phyloP scores from a whole-genome alignment of 768 basidiomycete genomes.

The Jaapia argillacea region DNA sequence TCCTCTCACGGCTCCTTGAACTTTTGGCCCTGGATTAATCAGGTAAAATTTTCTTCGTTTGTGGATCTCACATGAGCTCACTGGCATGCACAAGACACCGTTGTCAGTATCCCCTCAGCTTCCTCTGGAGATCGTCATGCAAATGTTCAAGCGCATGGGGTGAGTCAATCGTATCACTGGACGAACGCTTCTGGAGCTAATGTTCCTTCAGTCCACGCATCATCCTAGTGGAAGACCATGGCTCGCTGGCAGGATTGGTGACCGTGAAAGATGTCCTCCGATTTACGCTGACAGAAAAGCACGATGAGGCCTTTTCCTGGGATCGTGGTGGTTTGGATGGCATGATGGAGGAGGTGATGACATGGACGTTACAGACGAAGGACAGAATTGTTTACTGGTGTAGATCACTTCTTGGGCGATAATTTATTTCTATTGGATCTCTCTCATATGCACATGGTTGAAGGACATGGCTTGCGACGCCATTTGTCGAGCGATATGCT shows the following conservation, averaged over 20 bases:
- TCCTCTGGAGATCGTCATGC: constrained; percentile 94
- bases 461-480: no score
- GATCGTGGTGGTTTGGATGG: constrained; percentile 58
- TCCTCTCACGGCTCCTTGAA: constrained; percentile 48
- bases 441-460: no score
- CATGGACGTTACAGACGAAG: constrained; percentile 30
- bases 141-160: constrained; percentile 98
- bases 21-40: constrained; percentile 90
- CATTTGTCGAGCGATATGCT: no score
- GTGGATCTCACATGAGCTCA: no score
- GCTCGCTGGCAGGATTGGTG: constrained; percentile 72
- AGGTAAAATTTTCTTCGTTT: constrained; percentile 44
- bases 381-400: constrained; percentile 21
- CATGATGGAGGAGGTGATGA: constrained; percentile 52
- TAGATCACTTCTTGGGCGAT: constrained; percentile 14
- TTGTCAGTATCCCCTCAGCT: constrained; percentile 87
- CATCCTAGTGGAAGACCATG: constrained; percentile 89
- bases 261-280: constrained; percentile 95
- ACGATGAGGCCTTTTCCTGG: constrained; percentile 43
- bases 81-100: constrained; percentile 54
- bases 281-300: constrained; percentile 55
- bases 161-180: constrained; percentile 29
- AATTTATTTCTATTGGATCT: no score
- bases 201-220: constrained; percentile 69
- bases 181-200: background rate